A percentile compares a stretch with the other conserved stretches of the same genome.
These are phyloP conservation scores for Penicillium taxi DNA, from an alignment of 495 filamentous ascomycete species.

Conservation along the genomic window DNA sequence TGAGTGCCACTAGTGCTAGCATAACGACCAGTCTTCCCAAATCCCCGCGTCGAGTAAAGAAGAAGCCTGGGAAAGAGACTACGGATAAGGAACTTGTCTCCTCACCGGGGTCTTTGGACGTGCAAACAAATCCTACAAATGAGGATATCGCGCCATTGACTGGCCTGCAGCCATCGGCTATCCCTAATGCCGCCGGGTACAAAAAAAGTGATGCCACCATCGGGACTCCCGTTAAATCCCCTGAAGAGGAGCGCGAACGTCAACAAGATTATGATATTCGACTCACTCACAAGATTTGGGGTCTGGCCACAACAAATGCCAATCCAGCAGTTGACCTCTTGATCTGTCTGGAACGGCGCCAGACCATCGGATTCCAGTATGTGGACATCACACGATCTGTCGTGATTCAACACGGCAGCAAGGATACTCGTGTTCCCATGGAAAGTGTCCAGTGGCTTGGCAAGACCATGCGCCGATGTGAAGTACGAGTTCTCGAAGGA, in stretches of 20 bases:
- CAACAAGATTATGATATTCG: constrained; percentile 75
- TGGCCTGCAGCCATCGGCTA: constrained; percentile 11
- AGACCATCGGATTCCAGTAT: constrained; percentile 93
- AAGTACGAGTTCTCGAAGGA: constrained; percentile 82
- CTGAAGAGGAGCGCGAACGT: constrained; percentile 50
- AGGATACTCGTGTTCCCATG: constrained; percentile 84
- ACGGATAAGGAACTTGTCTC: constrained; percentile 10
- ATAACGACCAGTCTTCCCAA: constrained; percentile 78
- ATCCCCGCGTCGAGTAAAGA: constrained; percentile 55
- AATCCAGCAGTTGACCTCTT: constrained; percentile 92
- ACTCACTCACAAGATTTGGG: constrained; percentile 89
- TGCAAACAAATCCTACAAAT: constrained; percentile 40
- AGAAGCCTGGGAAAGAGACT: constrained; percentile 46
- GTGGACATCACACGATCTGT: constrained; percentile 87
- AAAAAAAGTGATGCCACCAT: constrained; percentile 18
- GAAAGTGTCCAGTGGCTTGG: constrained; percentile 95
- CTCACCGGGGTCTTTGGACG: constrained; percentile 36
- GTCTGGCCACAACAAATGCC: constrained; percentile 80
- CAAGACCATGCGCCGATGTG: constrained; percentile 84
- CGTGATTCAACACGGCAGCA: constrained; percentile 88
- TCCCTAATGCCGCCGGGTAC: constrained; percentile 13
- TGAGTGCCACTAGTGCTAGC: constrained; percentile 83
- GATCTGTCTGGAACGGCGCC: constrained; percentile 83
- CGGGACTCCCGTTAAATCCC: constrained; percentile 18
- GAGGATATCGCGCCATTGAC: constrained; percentile 21